Evolutionary conservation across 2,329 filamentous ascomycete genomes (phyloP).

Genomic region (Colletotrichum eremochloae): DNA sequence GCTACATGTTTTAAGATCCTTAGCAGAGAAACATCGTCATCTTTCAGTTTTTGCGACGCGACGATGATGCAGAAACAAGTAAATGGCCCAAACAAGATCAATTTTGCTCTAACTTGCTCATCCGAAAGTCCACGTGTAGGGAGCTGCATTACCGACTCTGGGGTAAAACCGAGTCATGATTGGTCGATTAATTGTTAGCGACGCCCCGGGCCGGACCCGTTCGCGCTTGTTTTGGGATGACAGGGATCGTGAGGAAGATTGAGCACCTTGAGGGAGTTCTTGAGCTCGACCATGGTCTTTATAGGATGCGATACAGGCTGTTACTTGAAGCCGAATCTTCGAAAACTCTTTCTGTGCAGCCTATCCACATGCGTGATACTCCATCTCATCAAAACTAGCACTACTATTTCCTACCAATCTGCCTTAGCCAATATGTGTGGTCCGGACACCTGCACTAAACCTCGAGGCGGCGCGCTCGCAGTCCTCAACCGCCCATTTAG

Average conservation of each 20-base stretch:
- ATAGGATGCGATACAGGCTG: neutral
- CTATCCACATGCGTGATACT: rapidly evolving
- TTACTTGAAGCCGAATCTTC: too few relatives aligned
- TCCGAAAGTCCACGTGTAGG: conserved; percentile 24
- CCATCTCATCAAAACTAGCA: neutral
- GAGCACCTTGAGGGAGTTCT: conserved; percentile 40
- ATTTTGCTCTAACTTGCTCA: conserved; percentile 54
- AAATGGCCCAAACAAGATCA: conserved; percentile 44
- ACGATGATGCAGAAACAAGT: neutral
- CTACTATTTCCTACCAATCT: neutral
- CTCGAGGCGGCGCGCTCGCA: conserved; percentile 61
- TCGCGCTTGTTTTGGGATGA: conserved; percentile 37
- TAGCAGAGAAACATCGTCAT: too few relatives aligned
- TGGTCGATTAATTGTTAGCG: conserved; percentile 43
- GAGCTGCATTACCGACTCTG: conserved; percentile 44
- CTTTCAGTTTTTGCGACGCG: neutral
- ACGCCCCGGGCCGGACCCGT: conserved; percentile 35
- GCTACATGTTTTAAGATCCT: too few relatives aligned
- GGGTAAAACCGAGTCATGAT: conserved; percentile 46
- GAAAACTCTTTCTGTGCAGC: rapidly evolving
- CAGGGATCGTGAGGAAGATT: conserved; percentile 18
- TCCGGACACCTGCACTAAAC: conserved; percentile 55
- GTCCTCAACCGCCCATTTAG: conserved; percentile 52
- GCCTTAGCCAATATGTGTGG: conserved; percentile 58
- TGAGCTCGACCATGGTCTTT: neutral